phyloP scores from a whole-genome alignment of 169 alveolate species.

The Plasmodium ovale region DNA sequence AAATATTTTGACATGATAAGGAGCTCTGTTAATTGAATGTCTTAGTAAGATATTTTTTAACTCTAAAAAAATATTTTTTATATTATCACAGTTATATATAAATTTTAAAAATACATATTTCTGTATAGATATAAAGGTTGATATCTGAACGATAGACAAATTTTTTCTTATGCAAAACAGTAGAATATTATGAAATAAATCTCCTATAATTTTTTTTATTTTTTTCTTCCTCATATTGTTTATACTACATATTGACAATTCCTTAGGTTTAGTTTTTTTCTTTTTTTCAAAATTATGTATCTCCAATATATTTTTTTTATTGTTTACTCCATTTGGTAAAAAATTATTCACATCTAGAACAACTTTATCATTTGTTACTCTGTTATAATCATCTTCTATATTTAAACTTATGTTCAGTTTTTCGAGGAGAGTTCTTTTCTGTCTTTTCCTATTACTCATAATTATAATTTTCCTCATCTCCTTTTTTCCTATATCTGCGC shows the following conservation, averaged over 20 bases:
- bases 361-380: neutral
- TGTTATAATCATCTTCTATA: neutral
- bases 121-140: constrained; percentile 41
- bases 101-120: constrained; percentile 47
- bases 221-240: constrained; percentile 8
- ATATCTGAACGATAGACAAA: constrained; percentile 37
- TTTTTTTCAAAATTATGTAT: neutral
- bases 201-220: constrained; percentile 41
- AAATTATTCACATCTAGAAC: constrained; percentile 14
- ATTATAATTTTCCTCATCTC: constrained; percentile 60
- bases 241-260: neutral
- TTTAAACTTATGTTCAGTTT: constrained; percentile 26
- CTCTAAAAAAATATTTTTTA: constrained; percentile 38
- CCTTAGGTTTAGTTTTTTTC: neutral
- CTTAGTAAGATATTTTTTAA: constrained; percentile 38
- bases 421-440: constrained; percentile 9
- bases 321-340: constrained; percentile 42
- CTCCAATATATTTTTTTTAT: neutral
- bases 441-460: constrained; percentile 25
- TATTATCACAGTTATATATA: constrained; percentile 5
- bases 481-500: constrained; percentile 25
- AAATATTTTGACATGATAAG: constrained; percentile 45
- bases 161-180: constrained; percentile 29
- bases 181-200: constrained; percentile 37
- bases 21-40: constrained; percentile 52